phyloP scores from a whole-genome alignment of 116 monocot species.

The Zostera marina region DNA sequence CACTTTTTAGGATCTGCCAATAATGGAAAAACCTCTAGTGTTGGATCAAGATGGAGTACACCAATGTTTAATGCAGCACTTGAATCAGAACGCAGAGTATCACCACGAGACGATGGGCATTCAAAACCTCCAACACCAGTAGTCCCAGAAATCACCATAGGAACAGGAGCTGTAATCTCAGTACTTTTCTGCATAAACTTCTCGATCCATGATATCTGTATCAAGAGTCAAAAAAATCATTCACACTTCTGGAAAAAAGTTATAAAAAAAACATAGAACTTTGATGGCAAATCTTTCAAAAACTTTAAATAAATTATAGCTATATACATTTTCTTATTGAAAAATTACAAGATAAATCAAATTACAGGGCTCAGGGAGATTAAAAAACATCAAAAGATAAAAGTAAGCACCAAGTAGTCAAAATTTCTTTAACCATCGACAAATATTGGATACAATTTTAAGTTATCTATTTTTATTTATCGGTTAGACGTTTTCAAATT shows the following conservation, averaged over 20 bases:
- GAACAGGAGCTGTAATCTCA: conserved; percentile 89
- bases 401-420: too few relatives aligned
- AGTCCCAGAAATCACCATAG: conserved; percentile 82
- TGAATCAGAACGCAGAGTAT: conserved; percentile 76
- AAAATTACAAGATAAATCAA: neutral
- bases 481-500: neutral
- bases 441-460: too few relatives aligned
- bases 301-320: neutral
- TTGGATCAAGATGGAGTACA: conserved; percentile 92
- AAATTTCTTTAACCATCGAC: too few relatives aligned
- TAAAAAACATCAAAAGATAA: neutral
- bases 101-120: conserved; percentile 69
- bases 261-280: neutral
- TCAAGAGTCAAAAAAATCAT: neutral
- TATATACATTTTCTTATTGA: neutral
- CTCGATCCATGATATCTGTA: conserved; percentile 99
- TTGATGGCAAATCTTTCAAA: neutral
- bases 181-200: conserved; percentile 92
- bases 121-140: conserved; percentile 98
- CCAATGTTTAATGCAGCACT: conserved; percentile 92
- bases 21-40: conserved; percentile 88
- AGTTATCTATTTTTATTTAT: too few relatives aligned
- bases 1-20: conserved; percentile 80
- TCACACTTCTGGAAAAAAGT: neutral
- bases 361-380: neutral